Base-by-base conservation (phyloP, 179 eudicot species). In the Corrigiola litoralis region DNA sequence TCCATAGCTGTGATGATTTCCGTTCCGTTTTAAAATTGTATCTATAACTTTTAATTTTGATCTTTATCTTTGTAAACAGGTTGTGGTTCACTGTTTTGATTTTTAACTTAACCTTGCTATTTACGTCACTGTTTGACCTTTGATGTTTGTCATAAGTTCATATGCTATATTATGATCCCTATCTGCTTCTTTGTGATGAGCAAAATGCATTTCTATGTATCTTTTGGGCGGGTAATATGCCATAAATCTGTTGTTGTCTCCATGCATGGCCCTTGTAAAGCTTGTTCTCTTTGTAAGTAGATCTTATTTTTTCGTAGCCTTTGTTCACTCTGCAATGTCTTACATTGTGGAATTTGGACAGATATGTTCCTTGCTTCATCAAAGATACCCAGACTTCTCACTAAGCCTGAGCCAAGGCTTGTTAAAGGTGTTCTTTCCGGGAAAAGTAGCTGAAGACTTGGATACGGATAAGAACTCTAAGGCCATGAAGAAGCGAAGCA, bases 341-440 rank as follows among this genome's bases (percentile, higher is more conserved):
- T 18, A 69, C 47, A 12, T 64, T 23, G 28, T 54, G 24, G 28
- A 11, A 36, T 34, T 54, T 50, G 51, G 47, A 57, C 76, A 95
- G 99, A 82, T 95, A 31, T 95, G 97, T 73, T 95, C 97, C 44
- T 77, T 88, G 82, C 96, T 95, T 74, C 99, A 95, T 70, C 97
- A 91, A 78, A 83, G 97, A 74, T 95, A 95, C 79, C 84, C 76
- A 62, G 99, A 95, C 58, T 95, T 95, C 65, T 82, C 99, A 0
- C 77, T 90, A 56, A 86, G 84, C 76, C 80, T 95, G 68, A 73
- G 80, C 67, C 95, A 91, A 69, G 90, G 99, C 58, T 90, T 95
- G 40, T 58, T 82, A 61, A 95, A 88, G 80, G 74, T 81, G 64
- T 95, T 91, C 44, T 77, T 79, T 67, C 92, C 92, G 48, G 99